These are phyloP conservation scores for Plantago rigida DNA, from an alignment of 305 asterid species.

Conservation along the genomic window DNA sequence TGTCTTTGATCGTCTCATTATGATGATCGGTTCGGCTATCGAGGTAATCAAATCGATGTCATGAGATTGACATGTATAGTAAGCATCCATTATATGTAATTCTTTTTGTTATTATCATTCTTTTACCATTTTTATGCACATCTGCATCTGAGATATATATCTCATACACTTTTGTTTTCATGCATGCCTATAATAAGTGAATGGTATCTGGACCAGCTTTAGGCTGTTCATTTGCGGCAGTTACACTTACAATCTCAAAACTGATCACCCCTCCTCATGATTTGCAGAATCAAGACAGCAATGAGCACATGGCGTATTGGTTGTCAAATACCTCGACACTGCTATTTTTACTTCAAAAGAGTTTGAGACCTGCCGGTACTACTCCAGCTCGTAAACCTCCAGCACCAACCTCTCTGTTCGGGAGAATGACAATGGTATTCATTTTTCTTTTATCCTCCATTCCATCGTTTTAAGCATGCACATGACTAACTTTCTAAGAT, in stretches of 20 bases:
- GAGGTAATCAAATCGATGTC: conserved; percentile 48
- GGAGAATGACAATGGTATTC: conserved; percentile 95
- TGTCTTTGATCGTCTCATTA: conserved; percentile 94
- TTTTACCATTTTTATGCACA: background rate
- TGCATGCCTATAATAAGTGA: too few species aligned
- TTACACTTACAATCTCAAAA: background rate
- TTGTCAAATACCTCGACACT: conserved; percentile 66
- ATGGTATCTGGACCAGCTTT: too few species aligned
- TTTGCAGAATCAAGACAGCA: conserved; percentile 70
- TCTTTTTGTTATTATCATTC: background rate
- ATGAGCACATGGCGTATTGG: conserved; percentile 77
- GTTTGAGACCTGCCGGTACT: conserved; percentile 64
- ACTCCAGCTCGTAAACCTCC: conserved; percentile 67
- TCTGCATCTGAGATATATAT: too few species aligned
- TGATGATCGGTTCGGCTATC: conserved; percentile 91
- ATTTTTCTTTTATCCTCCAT: conserved; percentile 20
- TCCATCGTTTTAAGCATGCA: background rate
- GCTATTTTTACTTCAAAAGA: conserved; percentile 65
- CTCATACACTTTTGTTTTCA: too few species aligned
- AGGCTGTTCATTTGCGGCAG: background rate
- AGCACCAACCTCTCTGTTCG: conserved; percentile 81
- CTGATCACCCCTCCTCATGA: background rate
- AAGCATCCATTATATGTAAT: background rate
- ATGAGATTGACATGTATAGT: background rate
- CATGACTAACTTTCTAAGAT: background rate